Conservation (phyloP, 768 basidiomycete genomes). For the Naganishia vaughanmartiniae region DNA sequence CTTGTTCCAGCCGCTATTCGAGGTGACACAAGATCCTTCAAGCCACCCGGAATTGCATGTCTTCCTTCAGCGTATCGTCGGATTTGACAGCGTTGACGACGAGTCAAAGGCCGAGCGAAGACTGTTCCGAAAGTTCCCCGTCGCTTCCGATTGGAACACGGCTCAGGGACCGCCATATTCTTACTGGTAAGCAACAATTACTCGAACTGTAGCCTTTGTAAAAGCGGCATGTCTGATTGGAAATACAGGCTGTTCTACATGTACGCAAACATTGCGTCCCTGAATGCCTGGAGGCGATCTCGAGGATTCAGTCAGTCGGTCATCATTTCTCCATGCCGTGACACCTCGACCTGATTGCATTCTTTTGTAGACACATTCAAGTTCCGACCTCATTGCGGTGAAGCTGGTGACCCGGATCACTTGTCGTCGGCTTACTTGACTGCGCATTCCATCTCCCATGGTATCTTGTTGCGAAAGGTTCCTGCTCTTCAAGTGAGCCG, state of each 20-base stretch:
- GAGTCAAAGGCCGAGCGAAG: slow-evolving; percentile 91
- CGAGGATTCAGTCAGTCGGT: slow-evolving; percentile 85
- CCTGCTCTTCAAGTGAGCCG: slow-evolving; percentile 64
- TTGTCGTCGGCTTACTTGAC: slow-evolving; percentile 93
- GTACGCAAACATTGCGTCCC: slow-evolving; percentile 90
- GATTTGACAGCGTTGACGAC: slow-evolving; percentile 98
- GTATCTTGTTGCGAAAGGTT: slow-evolving; percentile 96
- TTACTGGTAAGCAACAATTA: slow-evolving; percentile 69
- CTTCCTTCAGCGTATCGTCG: slow-evolving; percentile 89
- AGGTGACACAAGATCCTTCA: slow-evolving; percentile 86
- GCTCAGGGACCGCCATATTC: slow-evolving; percentile 88
- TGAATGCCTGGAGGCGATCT: slow-evolving; percentile 85
- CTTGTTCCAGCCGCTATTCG: slow-evolving; percentile 87
- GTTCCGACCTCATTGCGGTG: slow-evolving; percentile 91
- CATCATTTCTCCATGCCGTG: not conserved
- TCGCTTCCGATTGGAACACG: slow-evolving; percentile 83
- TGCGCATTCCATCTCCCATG: slow-evolving; percentile 96
- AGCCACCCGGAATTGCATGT: slow-evolving; percentile 91
- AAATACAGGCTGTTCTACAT: slow-evolving; percentile 83
- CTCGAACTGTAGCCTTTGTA: not conserved
- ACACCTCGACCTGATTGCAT: slow-evolving; percentile 24
- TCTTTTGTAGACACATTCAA: slow-evolving; percentile 80
- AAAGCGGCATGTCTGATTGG: slow-evolving; percentile 8
- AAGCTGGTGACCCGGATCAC: slow-evolving; percentile 98
- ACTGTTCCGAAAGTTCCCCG: slow-evolving; percentile 89